Base-by-base conservation (phyloP, 2,329 filamentous ascomycete genomes). In the Pseudophaeomoniella oleicola region DNA sequence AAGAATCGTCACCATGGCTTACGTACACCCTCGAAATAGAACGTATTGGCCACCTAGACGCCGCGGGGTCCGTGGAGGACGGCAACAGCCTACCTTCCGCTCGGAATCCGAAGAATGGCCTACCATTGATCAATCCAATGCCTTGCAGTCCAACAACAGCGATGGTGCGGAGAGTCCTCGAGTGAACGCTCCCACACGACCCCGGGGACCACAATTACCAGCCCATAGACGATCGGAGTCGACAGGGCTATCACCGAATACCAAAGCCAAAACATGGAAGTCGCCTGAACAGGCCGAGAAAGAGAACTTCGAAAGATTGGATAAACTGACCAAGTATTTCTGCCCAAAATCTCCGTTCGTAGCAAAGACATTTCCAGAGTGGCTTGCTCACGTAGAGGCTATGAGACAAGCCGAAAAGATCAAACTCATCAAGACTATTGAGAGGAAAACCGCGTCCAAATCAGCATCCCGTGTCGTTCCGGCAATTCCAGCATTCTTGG, bases 381-480 rank as follows among this genome's bases (percentile, higher is more conserved):
- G 47, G 45, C 46, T 49, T 39, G 45, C 43, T 27, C 14, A 44
- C 11, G 40, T 35, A 2, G 31, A 37, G 14, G 44, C 42, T 30
- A 43, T 47, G 14, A 39, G 42, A 15, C 32, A 43, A 14, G 37
- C 35, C 13, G 32, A 42, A 4, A 39, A 40, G 14, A 34, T 40
- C 5, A 30, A 34, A 11, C n/a, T n/a, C n/a, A n/a, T n/a, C n/a
- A 37, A 37, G n/a, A 39, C 35, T 30, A 39, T 44, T 19, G 32
- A 29, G 13, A 34, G 14, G 16, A 46, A 32, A n/a, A 33, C 36
- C 11, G 18, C 33, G n/a, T 15, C 35, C 16, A 41, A 33, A 22
- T 31, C 27, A 12, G 35, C 36, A 10, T 14, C 15, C n/a, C 16
- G 19, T 16, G 34, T 16, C n/a, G 35, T 22, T 4, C 30, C 27